Evolutionary conservation across 805 yeast species (phyloP).

Genomic region (Cyberlindnera saturnus): DNA sequence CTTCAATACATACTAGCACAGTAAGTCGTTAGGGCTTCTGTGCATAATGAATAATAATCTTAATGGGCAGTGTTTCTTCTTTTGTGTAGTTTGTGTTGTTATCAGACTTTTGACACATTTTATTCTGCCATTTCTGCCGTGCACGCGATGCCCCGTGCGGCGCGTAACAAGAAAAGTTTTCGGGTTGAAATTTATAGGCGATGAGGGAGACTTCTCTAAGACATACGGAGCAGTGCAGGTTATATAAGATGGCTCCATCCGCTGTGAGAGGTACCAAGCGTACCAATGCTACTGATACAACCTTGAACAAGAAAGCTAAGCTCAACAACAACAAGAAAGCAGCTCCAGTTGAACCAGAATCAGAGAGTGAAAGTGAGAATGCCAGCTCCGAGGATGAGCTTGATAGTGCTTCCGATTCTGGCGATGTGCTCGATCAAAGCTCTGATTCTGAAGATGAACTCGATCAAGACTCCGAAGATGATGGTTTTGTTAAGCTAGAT

Average conservation of each 20-base stretch:
- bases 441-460: constrained; percentile 25
- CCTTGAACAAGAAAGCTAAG: constrained; percentile 11
- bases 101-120: too few species aligned
- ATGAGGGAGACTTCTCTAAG: neutral
- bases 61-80: too few species aligned
- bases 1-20: neutral
- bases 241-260: constrained; percentile 14
- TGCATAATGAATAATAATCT: neutral
- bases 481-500: constrained; percentile 22
- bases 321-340: constrained; percentile 11
- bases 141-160: neutral
- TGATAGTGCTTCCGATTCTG: constrained; percentile 12
- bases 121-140: too few species aligned
- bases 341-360: constrained; percentile 24
- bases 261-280: constrained; percentile 20
- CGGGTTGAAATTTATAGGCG: neutral
- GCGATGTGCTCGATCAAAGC: constrained; percentile 15
- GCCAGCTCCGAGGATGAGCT: constrained; percentile 17
- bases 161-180: neutral
- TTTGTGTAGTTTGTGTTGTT: too few species aligned
- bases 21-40: neutral
- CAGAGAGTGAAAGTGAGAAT: constrained; percentile 17
- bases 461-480: constrained; percentile 20
- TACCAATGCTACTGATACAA: constrained; percentile 5
- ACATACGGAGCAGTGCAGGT: too few species aligned